Base-by-base conservation (phyloP, 345 rosid genomes). In the Linum lewisii region DNA sequence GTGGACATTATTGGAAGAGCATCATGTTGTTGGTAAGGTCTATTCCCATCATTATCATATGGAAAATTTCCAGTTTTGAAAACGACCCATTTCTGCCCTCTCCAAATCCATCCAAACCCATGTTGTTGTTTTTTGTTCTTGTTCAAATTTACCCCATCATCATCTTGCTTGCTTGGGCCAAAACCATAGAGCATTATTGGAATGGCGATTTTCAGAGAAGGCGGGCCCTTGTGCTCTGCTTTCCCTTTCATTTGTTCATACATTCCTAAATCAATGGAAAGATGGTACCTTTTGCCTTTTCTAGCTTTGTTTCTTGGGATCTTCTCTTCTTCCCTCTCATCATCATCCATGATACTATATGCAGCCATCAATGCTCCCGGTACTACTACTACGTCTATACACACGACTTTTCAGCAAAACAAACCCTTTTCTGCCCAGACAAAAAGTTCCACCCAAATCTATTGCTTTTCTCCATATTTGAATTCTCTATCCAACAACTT, bases 71-170 rank as follows among this genome's bases (percentile, higher is more conserved):
- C 15, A 42, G 13, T 42, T 42, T 56, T 51, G 62, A 62, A 37
- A 51, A 57, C 26, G 57, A 67, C 66, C 51, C 34, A 55, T 61
- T 61, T 42, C 66, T 18, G 3, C 67, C 65, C 47, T 11, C 45
- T 38, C 45, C 16, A 11, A 11, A 7, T 42, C 47, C 47, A 9
- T 42, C 47, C 47, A 1, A 42, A 11, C 47, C 47, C 47, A 42
- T 42, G 14, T 42, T 42, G 1, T 42, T 9, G 18, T 11, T 11
- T 8, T 42, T 42, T 42, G 9, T 11, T 42, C 10, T 34, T 34
- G n/a, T 11, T 0, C 38, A 34, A 34, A 5, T 11, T 34, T 34
- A 11, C 10, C 5, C 7, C 38, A 5, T 11, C 38, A 5, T 11
- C 38, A 34, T 11, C 38, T 11, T 11, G 10, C 38, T 34, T 5